phyloP scores from a whole-genome alignment of 23 red algal species.

The Gracilaria domingensis region DNA sequence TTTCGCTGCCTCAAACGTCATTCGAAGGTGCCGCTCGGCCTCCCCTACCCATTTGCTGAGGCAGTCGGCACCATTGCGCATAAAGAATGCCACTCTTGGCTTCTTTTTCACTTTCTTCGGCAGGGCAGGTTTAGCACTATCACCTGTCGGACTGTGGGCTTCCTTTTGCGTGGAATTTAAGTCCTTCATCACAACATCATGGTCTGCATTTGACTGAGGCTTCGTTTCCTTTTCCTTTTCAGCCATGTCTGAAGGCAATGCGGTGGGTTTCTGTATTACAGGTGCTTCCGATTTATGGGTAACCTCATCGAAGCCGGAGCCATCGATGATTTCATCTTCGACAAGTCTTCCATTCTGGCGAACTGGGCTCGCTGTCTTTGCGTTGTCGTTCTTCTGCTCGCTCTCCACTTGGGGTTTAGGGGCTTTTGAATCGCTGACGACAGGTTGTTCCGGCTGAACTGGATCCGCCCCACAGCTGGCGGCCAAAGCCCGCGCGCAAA shows the following conservation, averaged over 20 bases:
- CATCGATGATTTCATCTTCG: neutral
- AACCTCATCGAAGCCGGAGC: neutral
- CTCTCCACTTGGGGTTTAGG: constrained; percentile 1
- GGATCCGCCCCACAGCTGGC: constrained; percentile 73
- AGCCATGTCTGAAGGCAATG: neutral
- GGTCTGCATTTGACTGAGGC: too few relatives aligned
- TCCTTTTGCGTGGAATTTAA: neutral
- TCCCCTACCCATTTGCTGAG: constrained; percentile 99
- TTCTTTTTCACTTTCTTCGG: constrained; percentile 32
- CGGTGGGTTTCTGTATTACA: neutral
- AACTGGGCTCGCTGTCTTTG: neutral
- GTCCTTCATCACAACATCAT: constrained; percentile 7
- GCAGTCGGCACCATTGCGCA: constrained; percentile 99
- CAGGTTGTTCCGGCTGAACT: neutral
- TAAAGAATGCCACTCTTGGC: constrained; percentile 91
- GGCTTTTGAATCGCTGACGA: neutral
- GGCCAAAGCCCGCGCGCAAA: constrained; percentile 91
- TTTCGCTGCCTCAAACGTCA: constrained; percentile 92
- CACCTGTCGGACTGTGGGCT: neutral
- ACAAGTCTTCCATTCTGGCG: constrained; percentile 24
- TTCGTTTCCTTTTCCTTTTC: neutral
- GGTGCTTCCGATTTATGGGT: neutral
- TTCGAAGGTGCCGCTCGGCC: constrained; percentile 89
- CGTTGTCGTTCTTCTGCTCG: neutral
- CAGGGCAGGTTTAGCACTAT: neutral